Evolutionary conservation across 805 yeast genomes (phyloP).

Genomic region (Ogataea paraovalis): DNA sequence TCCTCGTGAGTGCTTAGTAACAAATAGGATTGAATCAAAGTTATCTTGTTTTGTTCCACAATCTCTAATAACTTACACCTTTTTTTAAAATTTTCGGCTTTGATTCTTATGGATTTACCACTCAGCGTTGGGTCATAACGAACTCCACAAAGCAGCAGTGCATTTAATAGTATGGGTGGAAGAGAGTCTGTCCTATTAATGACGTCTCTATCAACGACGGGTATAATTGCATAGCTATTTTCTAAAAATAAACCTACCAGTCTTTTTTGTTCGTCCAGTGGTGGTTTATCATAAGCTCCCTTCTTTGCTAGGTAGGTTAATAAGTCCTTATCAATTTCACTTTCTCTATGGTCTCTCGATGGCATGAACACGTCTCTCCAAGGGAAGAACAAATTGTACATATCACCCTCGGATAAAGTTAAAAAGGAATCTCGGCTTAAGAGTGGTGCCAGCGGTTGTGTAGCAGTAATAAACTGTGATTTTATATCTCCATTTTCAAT

Average conservation of each 20-base stretch:
- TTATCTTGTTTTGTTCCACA: constrained; percentile 26
- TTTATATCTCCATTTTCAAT: constrained; percentile 18
- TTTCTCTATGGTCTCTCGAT: constrained; percentile 9
- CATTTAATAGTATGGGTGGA: constrained; percentile 28
- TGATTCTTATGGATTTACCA: constrained; percentile 14
- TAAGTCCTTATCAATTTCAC: constrained; percentile 23
- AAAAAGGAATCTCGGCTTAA: constrained; percentile 30
- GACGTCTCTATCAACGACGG: constrained; percentile 25
- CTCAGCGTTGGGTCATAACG: constrained; percentile 18
- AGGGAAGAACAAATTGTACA: constrained; percentile 28
- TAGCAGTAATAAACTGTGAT: constrained; percentile 29
- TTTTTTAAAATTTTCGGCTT: constrained; percentile 22
- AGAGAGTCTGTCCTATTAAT: constrained; percentile 13
- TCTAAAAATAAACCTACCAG: constrained; percentile 22
- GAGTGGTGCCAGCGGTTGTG: constrained; percentile 32
- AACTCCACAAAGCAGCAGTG: constrained; percentile 24
- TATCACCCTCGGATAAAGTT: constrained; percentile 29
- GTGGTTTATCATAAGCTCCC: constrained; percentile 25
- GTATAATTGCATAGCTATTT: constrained; percentile 27
- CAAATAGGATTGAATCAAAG: constrained; percentile 26
- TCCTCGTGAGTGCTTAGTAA: constrained; percentile 30
- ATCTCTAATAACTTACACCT: constrained; percentile 26
- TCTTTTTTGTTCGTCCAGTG: constrained; percentile 17
- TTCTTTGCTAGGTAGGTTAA: constrained; percentile 20
- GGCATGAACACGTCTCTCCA: constrained; percentile 27